phyloP scores from a whole-genome alignment of 345 rosid genomes.

The Conringia planisiliqua region DNA sequence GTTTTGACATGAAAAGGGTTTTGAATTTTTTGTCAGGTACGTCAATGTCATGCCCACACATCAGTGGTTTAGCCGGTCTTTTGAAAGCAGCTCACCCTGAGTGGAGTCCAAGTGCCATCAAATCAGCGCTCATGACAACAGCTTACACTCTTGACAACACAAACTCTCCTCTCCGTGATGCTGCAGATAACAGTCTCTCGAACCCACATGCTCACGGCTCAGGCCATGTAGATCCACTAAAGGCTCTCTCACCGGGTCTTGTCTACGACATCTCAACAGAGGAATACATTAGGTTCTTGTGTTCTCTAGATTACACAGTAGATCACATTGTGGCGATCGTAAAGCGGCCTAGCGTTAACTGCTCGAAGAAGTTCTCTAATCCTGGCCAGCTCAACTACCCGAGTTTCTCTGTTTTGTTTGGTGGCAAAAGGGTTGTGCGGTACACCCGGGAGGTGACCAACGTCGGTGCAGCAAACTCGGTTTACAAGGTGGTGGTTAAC shows the following conservation, averaged over 20 bases:
- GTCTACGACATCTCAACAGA: conserved; percentile 68
- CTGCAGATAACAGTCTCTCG: conserved; percentile 53
- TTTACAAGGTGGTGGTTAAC: conserved; percentile 44
- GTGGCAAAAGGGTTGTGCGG: conserved; percentile 56
- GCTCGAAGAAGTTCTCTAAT: conserved; percentile 51
- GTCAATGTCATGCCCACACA: conserved; percentile 96
- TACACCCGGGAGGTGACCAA: conserved; percentile 80
- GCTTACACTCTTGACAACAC: conserved; percentile 74
- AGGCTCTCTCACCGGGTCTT: conserved; percentile 80
- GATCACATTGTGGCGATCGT: conserved; percentile 61
- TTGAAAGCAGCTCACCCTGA: conserved; percentile 80
- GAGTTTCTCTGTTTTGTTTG: conserved; percentile 75
- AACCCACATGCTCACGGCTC: conserved; percentile 74
- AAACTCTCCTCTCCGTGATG: conserved; percentile 58
- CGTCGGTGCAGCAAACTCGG: conserved; percentile 62
- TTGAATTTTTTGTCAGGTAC: conserved; percentile 50
- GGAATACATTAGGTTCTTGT: conserved; percentile 69
- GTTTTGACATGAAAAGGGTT: not conserved
- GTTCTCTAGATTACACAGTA: conserved; percentile 62
- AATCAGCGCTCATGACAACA: conserved; percentile 84
- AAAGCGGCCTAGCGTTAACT: conserved; percentile 59
- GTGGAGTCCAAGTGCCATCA: conserved; percentile 90
- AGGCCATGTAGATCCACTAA: conserved; percentile 79
- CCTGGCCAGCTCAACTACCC: conserved; percentile 92
- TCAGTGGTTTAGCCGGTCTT: conserved; percentile 84